Conservation (phyloP, 768 basidiomycete genomes). For the Grammothele lineata region DNA sequence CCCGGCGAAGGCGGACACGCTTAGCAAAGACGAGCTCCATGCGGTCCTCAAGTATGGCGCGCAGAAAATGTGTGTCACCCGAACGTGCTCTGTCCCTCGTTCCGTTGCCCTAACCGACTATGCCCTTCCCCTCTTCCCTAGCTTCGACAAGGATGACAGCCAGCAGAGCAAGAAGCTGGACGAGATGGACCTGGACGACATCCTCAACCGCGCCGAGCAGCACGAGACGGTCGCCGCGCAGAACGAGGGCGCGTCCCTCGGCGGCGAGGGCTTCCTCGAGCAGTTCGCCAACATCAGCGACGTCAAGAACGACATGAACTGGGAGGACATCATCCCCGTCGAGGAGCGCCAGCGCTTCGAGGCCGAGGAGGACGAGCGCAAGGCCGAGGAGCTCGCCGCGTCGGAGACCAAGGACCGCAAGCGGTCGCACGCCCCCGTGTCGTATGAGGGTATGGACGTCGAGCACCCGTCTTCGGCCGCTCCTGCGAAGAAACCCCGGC, state of each 20-base stretch:
- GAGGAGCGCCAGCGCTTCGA: constrained; percentile 86
- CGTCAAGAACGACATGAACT: constrained; percentile 96
- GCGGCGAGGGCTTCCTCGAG: constrained; percentile 94
- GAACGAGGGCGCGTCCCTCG: constrained; percentile 88
- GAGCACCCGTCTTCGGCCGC: constrained; percentile 62
- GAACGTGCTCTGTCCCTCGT: constrained; percentile 5
- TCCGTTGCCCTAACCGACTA: constrained; percentile 2
- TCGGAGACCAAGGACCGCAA: constrained; percentile 74
- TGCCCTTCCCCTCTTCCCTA: constrained; percentile 29
- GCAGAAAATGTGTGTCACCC: constrained; percentile 77
- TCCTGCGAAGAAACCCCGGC: constrained; percentile 71
- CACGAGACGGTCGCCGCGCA: constrained; percentile 88
- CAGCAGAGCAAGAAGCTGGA: constrained; percentile 94
- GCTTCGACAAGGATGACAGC: constrained; percentile 96
- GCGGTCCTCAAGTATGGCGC: constrained; percentile 99
- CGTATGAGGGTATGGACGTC: constrained; percentile 93
- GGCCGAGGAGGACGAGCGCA: constrained; percentile 71
- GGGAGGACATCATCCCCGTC: constrained; percentile 98
- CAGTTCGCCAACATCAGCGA: constrained; percentile 96
- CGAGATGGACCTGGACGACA: constrained; percentile 98
- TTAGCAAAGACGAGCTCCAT: constrained; percentile 94
- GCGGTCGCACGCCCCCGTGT: constrained; percentile 79
- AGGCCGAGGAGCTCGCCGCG: constrained; percentile 64
- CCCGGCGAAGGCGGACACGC: constrained; percentile 68
- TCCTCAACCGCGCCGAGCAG: constrained; percentile 93